Evolutionary conservation across 2,329 filamentous ascomycete species (phyloP), one percentile per base, ranked within the genome.

Genomic region (Trichoderma brevicompactum): DNA sequence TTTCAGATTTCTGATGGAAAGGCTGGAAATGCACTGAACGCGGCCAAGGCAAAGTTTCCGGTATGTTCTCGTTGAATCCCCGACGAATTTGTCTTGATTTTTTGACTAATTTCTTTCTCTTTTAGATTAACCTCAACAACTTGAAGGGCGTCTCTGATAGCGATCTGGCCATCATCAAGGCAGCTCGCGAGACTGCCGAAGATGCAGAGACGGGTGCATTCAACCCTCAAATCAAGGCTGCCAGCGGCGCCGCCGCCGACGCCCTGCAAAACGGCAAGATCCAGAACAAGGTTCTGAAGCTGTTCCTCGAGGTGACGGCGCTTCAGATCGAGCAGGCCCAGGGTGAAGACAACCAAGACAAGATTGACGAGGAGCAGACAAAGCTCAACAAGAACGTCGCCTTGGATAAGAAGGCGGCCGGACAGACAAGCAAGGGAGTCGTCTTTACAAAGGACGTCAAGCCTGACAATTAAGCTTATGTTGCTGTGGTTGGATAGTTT

Each of bases 261-360:
- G 43, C 55, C n/a, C 34, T 59, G 43, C 55, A 59, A 19, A 59
- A 59, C n/a, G 55, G 55, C 32, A 59, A 59, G 12, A 59, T 59
- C 12, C 48, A 59, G 32, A 59, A 59, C 55, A 59, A 59, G 55
- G 55, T 59, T 59, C 34, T 59, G 7, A 59, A 59, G 9, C 10
- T 59, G 32, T 59, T 59, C 13, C 36, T 59, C 12, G 55, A 59
- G 44, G 55, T 59, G 32, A 38, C 55, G 7, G 43, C 55, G 8
- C 55, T 59, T 19, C 55, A 59, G n/a, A 59, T 59, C 17, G 28
- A 59, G 19, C 55, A 59, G 43, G 55, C 55, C n/a, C 55, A 59
- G 15, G 55, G 55, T 12, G n/a, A 17, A 1, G 32, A 48, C 7
- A 38, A 28, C 41, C 7, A n/a, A 43, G 43, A 48, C 7, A 59